Conservation (phyloP, 257 asterid species). For the Solanum rostratum region DNA sequence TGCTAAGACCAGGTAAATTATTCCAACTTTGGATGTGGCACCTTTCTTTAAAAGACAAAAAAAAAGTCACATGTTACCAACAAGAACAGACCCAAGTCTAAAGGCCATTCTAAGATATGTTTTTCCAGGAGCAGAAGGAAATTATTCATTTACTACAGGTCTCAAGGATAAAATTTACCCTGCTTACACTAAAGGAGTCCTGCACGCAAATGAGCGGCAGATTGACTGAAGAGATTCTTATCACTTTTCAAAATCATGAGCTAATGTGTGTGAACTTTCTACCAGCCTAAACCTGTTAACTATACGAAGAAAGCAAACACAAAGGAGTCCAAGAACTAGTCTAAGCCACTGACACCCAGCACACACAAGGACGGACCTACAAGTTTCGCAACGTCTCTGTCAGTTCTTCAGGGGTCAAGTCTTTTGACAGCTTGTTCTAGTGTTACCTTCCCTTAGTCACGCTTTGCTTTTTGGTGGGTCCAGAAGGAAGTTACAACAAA, state of each 20-base stretch:
- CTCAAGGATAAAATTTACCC: neutral
- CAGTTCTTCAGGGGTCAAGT: neutral
- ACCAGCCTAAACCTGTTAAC: neutral
- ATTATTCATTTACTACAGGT: neutral
- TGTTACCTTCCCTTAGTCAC: neutral
- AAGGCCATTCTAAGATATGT: neutral
- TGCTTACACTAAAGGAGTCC: neutral
- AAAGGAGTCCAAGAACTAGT: neutral
- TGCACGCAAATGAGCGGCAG: neutral
- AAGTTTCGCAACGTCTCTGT: neutral
- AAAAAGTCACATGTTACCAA: neutral
- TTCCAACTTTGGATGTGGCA: neutral
- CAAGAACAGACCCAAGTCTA: neutral
- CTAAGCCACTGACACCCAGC: neutral
- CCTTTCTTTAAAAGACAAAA: neutral
- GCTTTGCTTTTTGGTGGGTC: neutral
- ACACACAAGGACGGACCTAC: neutral
- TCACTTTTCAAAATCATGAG: neutral
- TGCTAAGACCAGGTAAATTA: neutral
- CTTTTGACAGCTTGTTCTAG: neutral
- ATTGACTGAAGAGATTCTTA: neutral
- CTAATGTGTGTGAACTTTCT: neutral
- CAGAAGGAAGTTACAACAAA: neutral
- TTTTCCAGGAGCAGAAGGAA: neutral
- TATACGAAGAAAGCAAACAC: neutral